A percentile compares a stretch with the other conserved stretches of the same genome.
Evolutionary conservation across 176 grass and related monocot species (phyloP).

Genomic region (Aegilops bicornis): DNA sequence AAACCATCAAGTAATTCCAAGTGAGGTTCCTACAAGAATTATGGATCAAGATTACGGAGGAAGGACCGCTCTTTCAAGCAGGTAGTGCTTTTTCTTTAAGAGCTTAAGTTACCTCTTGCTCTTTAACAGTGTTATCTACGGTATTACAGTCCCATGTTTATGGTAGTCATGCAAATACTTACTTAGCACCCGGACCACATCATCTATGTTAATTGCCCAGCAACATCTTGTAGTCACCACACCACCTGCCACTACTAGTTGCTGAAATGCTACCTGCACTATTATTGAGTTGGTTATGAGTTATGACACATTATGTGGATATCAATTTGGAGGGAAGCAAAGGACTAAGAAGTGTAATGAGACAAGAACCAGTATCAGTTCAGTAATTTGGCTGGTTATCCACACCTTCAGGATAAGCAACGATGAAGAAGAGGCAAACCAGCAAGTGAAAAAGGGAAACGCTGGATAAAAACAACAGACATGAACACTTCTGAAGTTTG

Average conservation of each 20-base stretch:
- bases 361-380: background rate
- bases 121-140: background rate
- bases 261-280: background rate
- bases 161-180: background rate
- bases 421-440: background rate
- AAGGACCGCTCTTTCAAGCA: constrained; percentile 51
- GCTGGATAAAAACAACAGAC: constrained; percentile 12
- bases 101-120: background rate
- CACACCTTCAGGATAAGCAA: background rate
- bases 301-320: background rate
- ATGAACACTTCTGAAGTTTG: background rate
- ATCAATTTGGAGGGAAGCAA: background rate
- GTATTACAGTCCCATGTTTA: background rate
- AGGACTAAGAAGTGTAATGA: background rate
- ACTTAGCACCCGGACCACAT: background rate
- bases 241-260: background rate
- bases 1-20: constrained; percentile 50
- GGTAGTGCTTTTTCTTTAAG: constrained; percentile 41
- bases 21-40: constrained; percentile 52
- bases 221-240: background rate
- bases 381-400: background rate
- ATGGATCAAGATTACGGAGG: constrained; percentile 44
- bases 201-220: background rate
- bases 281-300: background rate
- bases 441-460: background rate